These are phyloP conservation scores for Xylaria longipes DNA, from an alignment of 495 filamentous ascomycete species.

Conservation along the genomic window DNA sequence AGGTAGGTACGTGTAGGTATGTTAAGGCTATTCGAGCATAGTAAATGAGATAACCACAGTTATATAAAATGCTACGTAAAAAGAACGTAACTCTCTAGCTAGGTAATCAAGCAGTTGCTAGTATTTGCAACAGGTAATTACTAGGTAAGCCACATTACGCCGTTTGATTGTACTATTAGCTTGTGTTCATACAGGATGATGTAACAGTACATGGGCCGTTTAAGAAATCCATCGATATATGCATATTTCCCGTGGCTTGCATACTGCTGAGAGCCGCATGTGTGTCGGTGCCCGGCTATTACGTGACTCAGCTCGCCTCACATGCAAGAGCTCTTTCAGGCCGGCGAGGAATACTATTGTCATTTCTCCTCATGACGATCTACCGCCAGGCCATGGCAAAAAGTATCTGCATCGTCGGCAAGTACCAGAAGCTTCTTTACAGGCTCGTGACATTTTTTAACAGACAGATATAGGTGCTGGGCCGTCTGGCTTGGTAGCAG, in stretches of 20 bases:
- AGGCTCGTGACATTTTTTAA: constrained; percentile 15
- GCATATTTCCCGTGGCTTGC: not conserved
- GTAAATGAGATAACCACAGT: not conserved
- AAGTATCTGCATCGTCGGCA: constrained; percentile 73
- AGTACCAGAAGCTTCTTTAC: constrained; percentile 29
- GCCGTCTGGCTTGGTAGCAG: constrained; percentile 80
- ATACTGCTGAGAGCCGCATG: not conserved
- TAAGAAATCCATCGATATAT: not conserved
- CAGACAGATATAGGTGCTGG: constrained; percentile 66
- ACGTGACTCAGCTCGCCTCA: not conserved
- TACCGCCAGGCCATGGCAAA: constrained; percentile 46
- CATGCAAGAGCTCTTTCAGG: not conserved
- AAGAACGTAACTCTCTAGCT: too few relatives aligned
- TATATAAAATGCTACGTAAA: too few relatives aligned
- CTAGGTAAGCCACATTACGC: not conserved
- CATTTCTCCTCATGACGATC: not conserved
- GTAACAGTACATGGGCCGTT: not conserved
- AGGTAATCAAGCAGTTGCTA: not conserved
- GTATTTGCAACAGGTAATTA: not conserved
- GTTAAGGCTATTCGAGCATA: not conserved
- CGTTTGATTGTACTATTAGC: not conserved
- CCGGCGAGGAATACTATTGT: not conserved
- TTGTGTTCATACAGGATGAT: not conserved
- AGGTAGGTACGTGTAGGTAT: too few relatives aligned
- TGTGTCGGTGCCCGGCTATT: not conserved